phyloP scores from a whole-genome alignment of 2,329 filamentous ascomycete genomes.

The Drechslera avenae region DNA sequence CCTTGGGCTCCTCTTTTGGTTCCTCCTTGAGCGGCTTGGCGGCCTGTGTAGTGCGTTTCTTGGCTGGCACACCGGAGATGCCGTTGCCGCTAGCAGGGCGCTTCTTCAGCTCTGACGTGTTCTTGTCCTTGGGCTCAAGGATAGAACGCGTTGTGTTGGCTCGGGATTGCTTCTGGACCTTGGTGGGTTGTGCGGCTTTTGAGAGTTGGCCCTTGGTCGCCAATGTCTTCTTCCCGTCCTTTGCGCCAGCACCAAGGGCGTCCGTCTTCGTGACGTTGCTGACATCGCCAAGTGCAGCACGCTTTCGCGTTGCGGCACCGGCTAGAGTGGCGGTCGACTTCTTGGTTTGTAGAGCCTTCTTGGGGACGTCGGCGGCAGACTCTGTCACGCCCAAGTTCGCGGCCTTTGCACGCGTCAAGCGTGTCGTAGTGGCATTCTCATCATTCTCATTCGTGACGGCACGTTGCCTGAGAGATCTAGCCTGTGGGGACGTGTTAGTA shows the following conservation, averaged over 20 bases:
- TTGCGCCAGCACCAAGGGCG: conserved; percentile 43
- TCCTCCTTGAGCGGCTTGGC: conserved; percentile 60
- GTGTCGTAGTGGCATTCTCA: conserved; percentile 79
- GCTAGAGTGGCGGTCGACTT: conserved; percentile 48
- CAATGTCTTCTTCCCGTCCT: conserved; percentile 71
- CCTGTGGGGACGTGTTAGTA: conserved; percentile 58
- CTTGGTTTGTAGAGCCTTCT: conserved; percentile 54
- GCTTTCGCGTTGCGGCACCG: conserved; percentile 66
- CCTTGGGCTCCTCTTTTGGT: conserved; percentile 55
- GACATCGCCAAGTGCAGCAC: conserved; percentile 87
- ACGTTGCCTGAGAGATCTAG: conserved; percentile 74
- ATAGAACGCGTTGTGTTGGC: conserved; percentile 66
- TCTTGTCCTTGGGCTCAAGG: conserved; percentile 73
- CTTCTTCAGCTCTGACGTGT: conserved; percentile 72
- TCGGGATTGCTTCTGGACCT: conserved; percentile 73
- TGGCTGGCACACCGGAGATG: conserved; percentile 65
- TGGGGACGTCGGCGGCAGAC: conserved; percentile 61
- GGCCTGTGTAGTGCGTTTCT: conserved; percentile 66
- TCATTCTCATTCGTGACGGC: conserved; percentile 90
- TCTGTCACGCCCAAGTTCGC: conserved; percentile 66
- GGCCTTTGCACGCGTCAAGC: conserved; percentile 91
- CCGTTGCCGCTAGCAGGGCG: conserved; percentile 74
- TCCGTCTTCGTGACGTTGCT: conserved; percentile 91
- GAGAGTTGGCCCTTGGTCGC: conserved; percentile 71
- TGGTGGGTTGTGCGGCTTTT: conserved; percentile 78